Base-by-base conservation (phyloP, 78 protist species). In the Paratrimastix pyriformis region DNA sequence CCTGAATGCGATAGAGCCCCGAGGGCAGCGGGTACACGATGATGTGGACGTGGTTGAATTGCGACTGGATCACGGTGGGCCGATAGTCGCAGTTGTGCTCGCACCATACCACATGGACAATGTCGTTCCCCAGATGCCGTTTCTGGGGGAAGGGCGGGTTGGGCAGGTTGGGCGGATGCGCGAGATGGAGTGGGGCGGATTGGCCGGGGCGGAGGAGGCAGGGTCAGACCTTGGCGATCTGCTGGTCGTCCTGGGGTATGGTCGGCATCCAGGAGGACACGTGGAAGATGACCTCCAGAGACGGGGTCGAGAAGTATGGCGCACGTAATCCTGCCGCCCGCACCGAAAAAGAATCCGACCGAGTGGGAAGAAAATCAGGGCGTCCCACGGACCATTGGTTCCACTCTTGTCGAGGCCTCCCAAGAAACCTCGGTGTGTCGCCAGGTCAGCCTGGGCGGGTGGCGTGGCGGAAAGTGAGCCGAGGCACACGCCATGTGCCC, bases 151-250 rank as follows among this genome's bases (percentile, higher is more conserved):
- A n/a, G n/a, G n/a, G n/a, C n/a, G n/a, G n/a, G n/a, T n/a, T n/a
- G n/a, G n/a, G n/a, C n/a, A n/a, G n/a, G n/a, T n/a, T n/a, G n/a
- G n/a, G n/a, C n/a, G n/a, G n/a, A n/a, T 72, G 21, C 24, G 57
- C 52, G 39, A n/a, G n/a, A 38, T 15, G 50, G 39, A 4, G 3
- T 7, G 39, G 32, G 39, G 38, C 43, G 55, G 18, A 69, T 32
- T 2, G 43, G 26, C 66, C 15, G 18, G 8, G 44, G 35, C 35
- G 35, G 44, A 62, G 21, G 39, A 6, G 2, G 5, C 4, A 26
- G 18, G 0, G 30, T 35, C 60, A 5, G 40, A 54, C 83, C 84
- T 81, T 87, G 45, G 65, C 59, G 38, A 84, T 50, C 65, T 86
- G 32, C 55, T 50, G 55, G 32, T 50, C 32, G 15, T 13, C 55